phyloP scores from a whole-genome alignment of 495 filamentous ascomycete genomes.

The Lasiosphaeria hispida region DNA sequence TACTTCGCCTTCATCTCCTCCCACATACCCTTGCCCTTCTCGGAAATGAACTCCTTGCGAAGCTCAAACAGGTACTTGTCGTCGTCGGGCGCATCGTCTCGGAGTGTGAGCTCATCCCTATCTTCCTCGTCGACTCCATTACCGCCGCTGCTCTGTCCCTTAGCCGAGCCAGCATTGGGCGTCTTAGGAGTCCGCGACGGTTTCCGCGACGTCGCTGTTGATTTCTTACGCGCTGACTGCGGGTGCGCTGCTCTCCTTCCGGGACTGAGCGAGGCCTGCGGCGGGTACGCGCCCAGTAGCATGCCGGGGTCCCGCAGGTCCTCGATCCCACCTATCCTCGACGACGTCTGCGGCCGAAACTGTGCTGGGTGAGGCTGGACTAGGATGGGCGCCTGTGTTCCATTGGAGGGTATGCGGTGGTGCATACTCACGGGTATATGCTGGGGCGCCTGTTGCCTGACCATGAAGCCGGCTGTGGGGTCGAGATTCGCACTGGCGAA shows the following conservation, averaged over 20 bases:
- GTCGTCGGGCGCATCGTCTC: slow-evolving; percentile 45
- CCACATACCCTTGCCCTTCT: slow-evolving; percentile 54
- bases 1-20: slow-evolving; percentile 48
- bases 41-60: slow-evolving; percentile 40
- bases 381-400: slow-evolving; percentile 18
- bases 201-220: slow-evolving; percentile 20
- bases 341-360: slow-evolving; percentile 17
- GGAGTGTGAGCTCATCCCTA: slow-evolving; percentile 31
- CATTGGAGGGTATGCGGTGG: slow-evolving; percentile 26
- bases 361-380: slow-evolving; percentile 25
- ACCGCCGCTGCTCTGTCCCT: slow-evolving; percentile 2
- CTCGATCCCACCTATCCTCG: slow-evolving; percentile 28
- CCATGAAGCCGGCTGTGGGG: slow-evolving; percentile 6
- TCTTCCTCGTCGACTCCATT: slow-evolving; percentile 18
- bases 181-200: slow-evolving; percentile 24
- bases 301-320: slow-evolving; percentile 27
- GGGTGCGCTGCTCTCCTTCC: slow-evolving; percentile 19
- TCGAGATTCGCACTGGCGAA: slow-evolving; percentile 20
- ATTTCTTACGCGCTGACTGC: slow-evolving; percentile 20
- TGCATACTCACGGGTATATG: slow-evolving; percentile 23
- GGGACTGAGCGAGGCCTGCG: slow-evolving; percentile 28
- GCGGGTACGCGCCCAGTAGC: slow-evolving; percentile 22
- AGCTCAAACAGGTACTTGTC: slow-evolving; percentile 45
- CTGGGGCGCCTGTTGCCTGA: slow-evolving; percentile 13
- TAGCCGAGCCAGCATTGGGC: slow-evolving; percentile 13